Evolutionary conservation across 768 basidiomycete species (phyloP), one percentile per base, ranked within the genome.

Genomic region (Podaxis rugospora): DNA sequence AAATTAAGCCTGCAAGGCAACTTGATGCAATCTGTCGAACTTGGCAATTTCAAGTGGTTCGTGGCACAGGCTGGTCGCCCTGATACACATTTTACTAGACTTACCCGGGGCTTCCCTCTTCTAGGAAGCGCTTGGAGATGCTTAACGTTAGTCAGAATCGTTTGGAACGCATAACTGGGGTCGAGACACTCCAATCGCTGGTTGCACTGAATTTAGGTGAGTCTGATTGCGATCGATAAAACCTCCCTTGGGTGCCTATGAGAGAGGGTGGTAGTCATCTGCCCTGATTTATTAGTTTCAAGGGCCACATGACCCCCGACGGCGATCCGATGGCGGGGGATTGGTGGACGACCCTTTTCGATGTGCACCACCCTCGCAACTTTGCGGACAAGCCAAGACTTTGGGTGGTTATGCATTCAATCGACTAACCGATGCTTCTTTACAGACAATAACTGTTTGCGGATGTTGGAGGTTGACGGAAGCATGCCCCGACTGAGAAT

Each of bases 1-100:
- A 92, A 93, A 75, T 78, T 98, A 59, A 93, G 90, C 67, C 73
- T 93, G 62, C 84, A 88, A 70, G 84, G 84, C 35, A 98, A 98
- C 74, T 69, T 74, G 57, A 81, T 98, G 59, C 70, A 75, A 63
- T 77, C 72, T 51, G 67, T 91, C 21, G 88, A 94, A 74, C 74
- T 94, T 28, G 69, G 67, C 21, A 65, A 76, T 59, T 86, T 81
- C 68, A 81, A 81, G 66, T 97, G 95, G 93, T 91, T 66, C 56
- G 83, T 78, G 61, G 55, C 50, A 59, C 10, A 44, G 42, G n/a
- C 57, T 54, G 55, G 60, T 61, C 65, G 65, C 64, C 61, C 66
- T 61, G 25, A 61, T 51, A 61, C 54, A 44, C 40, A 9, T 55
- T 63, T 13, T 23, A 13, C 36, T 40, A 52, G 52, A 51, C 59